Base-by-base conservation (phyloP, 257 asterid species). In the Plectranthus barbatus region DNA sequence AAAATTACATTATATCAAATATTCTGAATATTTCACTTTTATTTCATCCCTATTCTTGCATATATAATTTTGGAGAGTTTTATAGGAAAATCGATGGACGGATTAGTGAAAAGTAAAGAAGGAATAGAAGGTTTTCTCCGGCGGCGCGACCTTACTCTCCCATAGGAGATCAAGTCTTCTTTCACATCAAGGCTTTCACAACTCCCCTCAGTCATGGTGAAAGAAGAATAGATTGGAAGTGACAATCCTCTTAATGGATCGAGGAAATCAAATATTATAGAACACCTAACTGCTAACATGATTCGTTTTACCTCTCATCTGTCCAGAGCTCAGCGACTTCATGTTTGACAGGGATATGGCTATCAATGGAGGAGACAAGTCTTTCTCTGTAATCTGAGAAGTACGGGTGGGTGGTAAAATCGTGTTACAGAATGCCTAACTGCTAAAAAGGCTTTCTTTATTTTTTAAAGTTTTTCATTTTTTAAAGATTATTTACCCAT, bases 291-390 rank as follows among this genome's bases (percentile, higher is more conserved):
- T 34, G 42, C 58, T 56, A 51, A 41, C 58, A 59, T 31, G 37
- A 56, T 45, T 72, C 44, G 57, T 64, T 49, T 75, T 72, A 84
- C 95, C 96, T 84, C 83, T 76, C 57, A 81, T 76, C 69, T 83
- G 75, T 63, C 83, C 69, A 60, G 83, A 69, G 60, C 69, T 72
- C 8, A 73, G 76, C 31, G 85, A 74, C 79, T 79, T 80, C 77
- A 79, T 53, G 66, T 76, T 79, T 17, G 94, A 77, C 15, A 88
- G 67, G 60, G 94, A 76, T 18, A 91, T 71, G 47, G 94, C 96
- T 14, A 94, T 88, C 42, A 88, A 70, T 7, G 98, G 93, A 72
- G 95, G 96, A 74, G 96, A 91, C n/a, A 77, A 50, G 50, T 51
- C 81, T 33, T 56, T 83, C 58, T 73, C 91, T 13, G 64, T 72